Percentiles rank a stretch among this genome's conserved stretches.
phyloP scores from a whole-genome alignment of 1,139 yeast genomes.

The Suhomyces terraborum region DNA sequence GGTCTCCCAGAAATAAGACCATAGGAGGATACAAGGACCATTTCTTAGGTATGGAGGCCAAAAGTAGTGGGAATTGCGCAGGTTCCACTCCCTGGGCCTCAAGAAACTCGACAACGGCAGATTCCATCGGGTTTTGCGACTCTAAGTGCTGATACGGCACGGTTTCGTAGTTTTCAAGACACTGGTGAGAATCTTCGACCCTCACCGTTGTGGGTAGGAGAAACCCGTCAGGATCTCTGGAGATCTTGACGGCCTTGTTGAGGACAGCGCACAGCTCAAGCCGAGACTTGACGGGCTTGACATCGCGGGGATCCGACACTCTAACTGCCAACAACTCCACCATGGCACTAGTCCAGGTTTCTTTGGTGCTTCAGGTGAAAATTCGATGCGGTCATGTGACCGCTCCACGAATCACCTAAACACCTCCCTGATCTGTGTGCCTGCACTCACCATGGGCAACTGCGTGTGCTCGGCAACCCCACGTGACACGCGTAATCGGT shows the following conservation, averaged over 20 bases:
- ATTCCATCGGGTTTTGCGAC: neutral
- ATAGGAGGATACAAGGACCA: constrained; percentile 71
- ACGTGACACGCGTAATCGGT: too few species aligned
- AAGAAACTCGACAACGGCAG: constrained; percentile 2
- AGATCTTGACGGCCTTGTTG: constrained; percentile 30
- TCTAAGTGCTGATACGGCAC: constrained; percentile 1
- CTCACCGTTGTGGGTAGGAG: constrained; percentile 15
- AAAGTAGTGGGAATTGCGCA: neutral
- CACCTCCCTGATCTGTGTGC: neutral
- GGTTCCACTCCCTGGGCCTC: neutral
- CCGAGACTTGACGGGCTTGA: constrained; percentile 29
- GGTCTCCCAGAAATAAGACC: constrained; percentile 52
- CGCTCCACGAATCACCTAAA: neutral
- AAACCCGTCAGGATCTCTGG: constrained; percentile 14
- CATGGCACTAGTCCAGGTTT: neutral
- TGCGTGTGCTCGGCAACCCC: too few species aligned
- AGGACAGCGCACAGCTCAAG: constrained; percentile 25
- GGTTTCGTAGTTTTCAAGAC: constrained; percentile 4
- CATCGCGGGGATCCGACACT: constrained; percentile 19
- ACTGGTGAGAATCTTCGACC: too few species aligned
- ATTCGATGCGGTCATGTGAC: neutral
- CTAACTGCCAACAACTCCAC: constrained; percentile 7
- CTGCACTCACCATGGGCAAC: too few species aligned
- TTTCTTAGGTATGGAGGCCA: constrained; percentile 43
- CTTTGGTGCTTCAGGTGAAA: too few species aligned